phyloP scores from a whole-genome alignment of 495 filamentous ascomycete species.

The Neurospora sp. region DNA sequence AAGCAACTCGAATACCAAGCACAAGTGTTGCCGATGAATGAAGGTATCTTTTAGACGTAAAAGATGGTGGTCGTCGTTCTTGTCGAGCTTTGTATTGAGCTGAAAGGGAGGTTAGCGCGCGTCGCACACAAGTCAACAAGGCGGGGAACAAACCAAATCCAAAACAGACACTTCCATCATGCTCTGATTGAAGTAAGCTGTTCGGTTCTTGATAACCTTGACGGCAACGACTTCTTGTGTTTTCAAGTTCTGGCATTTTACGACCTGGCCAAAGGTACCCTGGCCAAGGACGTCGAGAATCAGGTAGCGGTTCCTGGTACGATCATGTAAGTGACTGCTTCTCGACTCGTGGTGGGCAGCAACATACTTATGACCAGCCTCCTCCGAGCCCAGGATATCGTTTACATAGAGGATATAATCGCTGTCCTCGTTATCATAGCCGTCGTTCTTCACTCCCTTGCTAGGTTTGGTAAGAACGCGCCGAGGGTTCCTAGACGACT shows the following conservation, averaged over 20 bases:
- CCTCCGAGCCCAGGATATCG: constrained; percentile 95
- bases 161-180: constrained; percentile 99
- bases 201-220: constrained; percentile 98
- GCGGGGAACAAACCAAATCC: constrained; percentile 60
- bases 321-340: background rate
- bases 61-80: constrained; percentile 97
- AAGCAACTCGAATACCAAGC: constrained; percentile 92
- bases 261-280: constrained; percentile 98
- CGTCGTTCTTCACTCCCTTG: constrained; percentile 98
- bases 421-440: constrained; percentile 97
- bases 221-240: constrained; percentile 98
- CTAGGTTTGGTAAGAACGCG: constrained; percentile 98
- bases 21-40: constrained; percentile 95
- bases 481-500: constrained; percentile 94
- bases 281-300: constrained; percentile 97
- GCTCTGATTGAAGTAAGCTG: constrained; percentile 99
- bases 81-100: constrained; percentile 97
- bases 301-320: constrained; percentile 82
- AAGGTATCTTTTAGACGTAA: constrained; percentile 96
- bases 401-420: constrained; percentile 99
- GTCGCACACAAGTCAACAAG: background rate
- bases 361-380: constrained; percentile 88
- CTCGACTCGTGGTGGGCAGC: background rate
- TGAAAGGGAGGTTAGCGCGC: constrained; percentile 25
- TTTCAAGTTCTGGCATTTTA: constrained; percentile 98